Percentiles rank a stretch among this genome's conserved stretches.
These are phyloP conservation scores for Colletotrichum navitas DNA, from an alignment of 2,329 filamentous ascomycete genomes.

Conservation along the genomic window DNA sequence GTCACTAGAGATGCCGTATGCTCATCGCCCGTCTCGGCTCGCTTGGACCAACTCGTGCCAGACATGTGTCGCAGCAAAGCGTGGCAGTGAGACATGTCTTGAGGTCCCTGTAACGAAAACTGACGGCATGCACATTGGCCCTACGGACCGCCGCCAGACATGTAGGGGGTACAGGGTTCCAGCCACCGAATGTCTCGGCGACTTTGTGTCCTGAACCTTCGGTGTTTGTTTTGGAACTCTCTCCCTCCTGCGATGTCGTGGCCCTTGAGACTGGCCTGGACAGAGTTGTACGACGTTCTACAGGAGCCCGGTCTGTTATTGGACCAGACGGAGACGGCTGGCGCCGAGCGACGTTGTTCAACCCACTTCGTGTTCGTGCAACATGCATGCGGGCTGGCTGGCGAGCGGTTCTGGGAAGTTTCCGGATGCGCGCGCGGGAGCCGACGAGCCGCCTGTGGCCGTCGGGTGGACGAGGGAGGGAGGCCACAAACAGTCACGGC, in stretches of 20 bases:
- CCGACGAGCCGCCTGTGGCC: neutral
- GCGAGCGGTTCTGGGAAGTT: neutral
- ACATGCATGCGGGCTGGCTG: slow-evolving; percentile 7
- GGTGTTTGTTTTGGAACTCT: slow-evolving; percentile 5
- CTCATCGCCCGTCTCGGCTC: slow-evolving; percentile 1
- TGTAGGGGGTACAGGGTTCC: neutral
- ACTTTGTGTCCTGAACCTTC: slow-evolving; percentile 11
- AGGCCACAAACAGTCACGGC: neutral
- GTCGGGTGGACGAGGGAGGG: neutral
- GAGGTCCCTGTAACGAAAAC: slow-evolving; percentile 1
- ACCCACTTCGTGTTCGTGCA: slow-evolving; percentile 16
- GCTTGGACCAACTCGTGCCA: slow-evolving; percentile 5
- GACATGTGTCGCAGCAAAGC: slow-evolving; percentile 16
- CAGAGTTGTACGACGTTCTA: neutral
- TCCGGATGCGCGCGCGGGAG: neutral
- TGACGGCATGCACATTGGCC: neutral
- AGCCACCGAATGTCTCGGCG: slow-evolving; percentile 10
- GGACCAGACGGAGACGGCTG: slow-evolving; percentile 3
- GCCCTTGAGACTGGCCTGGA: neutral
- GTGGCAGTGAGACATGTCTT: slow-evolving; percentile 31
- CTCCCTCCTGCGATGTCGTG: neutral
- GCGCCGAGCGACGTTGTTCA: slow-evolving; percentile 26
- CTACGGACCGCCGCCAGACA: neutral
- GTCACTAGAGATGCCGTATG: neutral
- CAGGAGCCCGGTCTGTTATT: neutral